Evolutionary conservation across 345 rosid species (phyloP), one percentile per base, ranked within the genome.

Genomic region (Boechera divaricarpa): DNA sequence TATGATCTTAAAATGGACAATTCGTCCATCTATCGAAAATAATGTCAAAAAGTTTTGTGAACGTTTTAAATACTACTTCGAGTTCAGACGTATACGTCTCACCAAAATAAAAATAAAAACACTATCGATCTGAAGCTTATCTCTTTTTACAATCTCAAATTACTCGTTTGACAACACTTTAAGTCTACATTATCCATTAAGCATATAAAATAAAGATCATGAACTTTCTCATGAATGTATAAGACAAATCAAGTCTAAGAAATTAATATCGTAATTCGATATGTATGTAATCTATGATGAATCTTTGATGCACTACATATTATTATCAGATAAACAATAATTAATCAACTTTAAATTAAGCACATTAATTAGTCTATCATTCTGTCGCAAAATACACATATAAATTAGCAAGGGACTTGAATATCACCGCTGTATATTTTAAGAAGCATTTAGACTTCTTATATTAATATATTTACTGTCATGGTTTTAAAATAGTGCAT

Each of bases 1-100:
- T 61, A 62, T 52, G 70, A 62, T 76, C 70, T 62, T 16, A 69
- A 53, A 76, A 53, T 61, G 33, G 70, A 53, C 69, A n/a, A 10
- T 8, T 52, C 15, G 75, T 26, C 70, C 70, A 76, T 68, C 10
- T 58, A 10, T 61, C 6, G 7, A 61, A 62, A 69, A 42, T 68
- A 61, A 53, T 61, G 31, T 76, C 47, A 28, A 9, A 5, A 56
- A 9, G 10, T 24, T 21, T 68, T 51, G 45, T 75, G 18, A 54
- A 57, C 67, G 32, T 67, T 67, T 67, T 26, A 57, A 26, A 42
- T 74, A 74, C 61, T 49, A 76, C 28, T 52, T 31, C n/a, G 47
- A 74, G 59, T 45, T 66, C 39, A 47, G 73, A 75, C 15, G 31
- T 48, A 5, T 56, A 75, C 67, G 52, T 67, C 67, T 67, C 62